These are phyloP conservation scores for Chrysanthemum lavandulifolium DNA, from an alignment of 129 eudicot genomes.

Conservation along the genomic window DNA sequence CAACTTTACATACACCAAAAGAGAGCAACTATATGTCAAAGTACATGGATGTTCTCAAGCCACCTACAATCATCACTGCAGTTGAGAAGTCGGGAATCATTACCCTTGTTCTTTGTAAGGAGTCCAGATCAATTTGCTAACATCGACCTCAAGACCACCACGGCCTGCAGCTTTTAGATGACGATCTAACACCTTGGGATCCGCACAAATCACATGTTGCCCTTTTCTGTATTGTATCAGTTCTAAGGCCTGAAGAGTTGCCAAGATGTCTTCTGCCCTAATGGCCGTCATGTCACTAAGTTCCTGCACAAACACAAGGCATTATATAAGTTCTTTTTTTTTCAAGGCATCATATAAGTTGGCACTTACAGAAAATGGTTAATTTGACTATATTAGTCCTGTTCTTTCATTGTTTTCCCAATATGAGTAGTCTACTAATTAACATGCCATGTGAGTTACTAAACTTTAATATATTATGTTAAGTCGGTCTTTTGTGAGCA, in stretches of 20 bases:
- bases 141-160: slow-evolving; percentile 92
- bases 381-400: neutral
- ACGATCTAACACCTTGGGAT: slow-evolving; percentile 93
- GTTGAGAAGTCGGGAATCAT: neutral
- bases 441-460: too few species aligned
- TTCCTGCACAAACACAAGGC: slow-evolving; percentile 47
- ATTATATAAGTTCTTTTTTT: neutral
- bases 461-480: too few species aligned
- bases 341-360: neutral
- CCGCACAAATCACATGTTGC: slow-evolving; percentile 94
- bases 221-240: slow-evolving; percentile 93
- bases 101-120: slow-evolving; percentile 93
- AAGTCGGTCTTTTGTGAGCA: too few species aligned
- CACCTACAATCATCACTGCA: slow-evolving; percentile 17
- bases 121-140: slow-evolving; percentile 92
- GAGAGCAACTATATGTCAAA: neutral
- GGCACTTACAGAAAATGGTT: neutral
- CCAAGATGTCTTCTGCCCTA: slow-evolving; percentile 79
- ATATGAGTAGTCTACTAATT: too few species aligned
- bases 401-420: too few species aligned
- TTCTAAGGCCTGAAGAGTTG: slow-evolving; percentile 83
- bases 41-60: neutral
- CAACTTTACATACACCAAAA: slow-evolving; percentile 13
- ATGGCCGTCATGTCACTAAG: slow-evolving; percentile 98
- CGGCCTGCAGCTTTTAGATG: slow-evolving; percentile 95